Conservation (phyloP, 768 basidiomycete genomes). For the Tulasnella sp. region DNA sequence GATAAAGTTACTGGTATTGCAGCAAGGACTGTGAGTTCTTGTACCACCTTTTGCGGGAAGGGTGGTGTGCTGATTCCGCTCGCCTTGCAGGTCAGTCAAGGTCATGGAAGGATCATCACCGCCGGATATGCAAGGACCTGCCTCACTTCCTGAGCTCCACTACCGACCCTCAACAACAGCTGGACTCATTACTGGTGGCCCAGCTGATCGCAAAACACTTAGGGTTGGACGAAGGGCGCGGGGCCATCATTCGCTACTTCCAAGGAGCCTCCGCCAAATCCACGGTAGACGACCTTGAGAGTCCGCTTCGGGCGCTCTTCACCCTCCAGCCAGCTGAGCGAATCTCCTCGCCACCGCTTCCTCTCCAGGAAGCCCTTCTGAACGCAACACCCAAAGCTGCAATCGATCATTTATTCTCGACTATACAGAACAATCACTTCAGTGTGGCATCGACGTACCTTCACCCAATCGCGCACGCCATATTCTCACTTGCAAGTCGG, state of each 20-base stretch:
- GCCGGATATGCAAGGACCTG: slow-evolving; percentile 60
- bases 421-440: slow-evolving; percentile 82
- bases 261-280: not conserved
- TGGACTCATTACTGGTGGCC: slow-evolving; percentile 62
- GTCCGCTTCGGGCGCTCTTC: slow-evolving; percentile 18
- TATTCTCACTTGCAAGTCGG: slow-evolving; percentile 78
- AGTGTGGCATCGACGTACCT: slow-evolving; percentile 64
- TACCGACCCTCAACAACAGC: slow-evolving; percentile 48
- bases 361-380: not conserved
- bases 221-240: not conserved
- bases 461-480: too few species aligned
- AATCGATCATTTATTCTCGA: slow-evolving; percentile 35
- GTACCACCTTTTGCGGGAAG: not conserved
- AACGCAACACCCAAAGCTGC: too few species aligned
- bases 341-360: slow-evolving; percentile 23
- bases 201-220: slow-evolving; percentile 50
- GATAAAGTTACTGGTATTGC: slow-evolving; percentile 62
- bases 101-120: slow-evolving; percentile 66
- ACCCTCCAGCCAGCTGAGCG: slow-evolving; percentile 47
- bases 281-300: too few species aligned
- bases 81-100: slow-evolving; percentile 54
- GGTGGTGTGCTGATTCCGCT: slow-evolving; percentile 21
- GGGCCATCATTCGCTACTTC: not conserved
- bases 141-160: slow-evolving; percentile 44
- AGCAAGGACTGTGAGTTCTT: slow-evolving; percentile 49